These are phyloP conservation scores for Dendrobium huoshanense DNA, from an alignment of 106 monocot species.

Conservation along the genomic window DNA sequence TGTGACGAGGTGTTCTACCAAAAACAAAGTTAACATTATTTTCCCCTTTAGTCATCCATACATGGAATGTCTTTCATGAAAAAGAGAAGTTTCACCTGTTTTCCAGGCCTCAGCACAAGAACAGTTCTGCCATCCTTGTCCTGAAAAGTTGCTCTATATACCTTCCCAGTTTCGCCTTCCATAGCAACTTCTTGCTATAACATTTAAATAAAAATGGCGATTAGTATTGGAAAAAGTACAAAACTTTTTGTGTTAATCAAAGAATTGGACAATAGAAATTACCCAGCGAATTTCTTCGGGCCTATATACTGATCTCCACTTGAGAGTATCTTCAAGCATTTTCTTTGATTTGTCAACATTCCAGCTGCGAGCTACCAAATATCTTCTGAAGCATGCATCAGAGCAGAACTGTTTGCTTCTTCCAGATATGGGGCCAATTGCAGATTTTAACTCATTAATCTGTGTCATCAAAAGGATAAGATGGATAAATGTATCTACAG, in stretches of 20 bases:
- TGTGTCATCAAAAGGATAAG: slow-evolving; percentile 10
- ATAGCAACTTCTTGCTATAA: slow-evolving; percentile 59
- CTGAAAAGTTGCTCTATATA: slow-evolving; percentile 64
- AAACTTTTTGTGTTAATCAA: neutral
- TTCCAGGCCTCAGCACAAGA: slow-evolving; percentile 68
- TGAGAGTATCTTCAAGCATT: slow-evolving; percentile 80
- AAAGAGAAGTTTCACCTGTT: slow-evolving; percentile 35
- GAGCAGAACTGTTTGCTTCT: slow-evolving; percentile 35
- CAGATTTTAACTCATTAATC: slow-evolving; percentile 53
- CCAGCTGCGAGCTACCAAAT: slow-evolving; percentile 75
- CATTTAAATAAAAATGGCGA: neutral
- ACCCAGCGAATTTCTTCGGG: slow-evolving; percentile 89
- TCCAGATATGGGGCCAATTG: slow-evolving; percentile 49
- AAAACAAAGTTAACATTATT: neutral
- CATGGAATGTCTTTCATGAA: neutral
- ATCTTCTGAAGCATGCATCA: slow-evolving; percentile 70
- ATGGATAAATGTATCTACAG: too few relatives aligned
- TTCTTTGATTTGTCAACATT: slow-evolving; percentile 65
- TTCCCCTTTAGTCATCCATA: neutral
- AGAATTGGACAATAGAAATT: slow-evolving; percentile 1
- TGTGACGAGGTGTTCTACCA: slow-evolving; percentile 69
- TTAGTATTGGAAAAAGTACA: neutral
- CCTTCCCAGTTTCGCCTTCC: slow-evolving; percentile 87
- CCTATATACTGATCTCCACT: slow-evolving; percentile 63
- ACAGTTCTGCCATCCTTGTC: slow-evolving; percentile 69